Base-by-base conservation (phyloP, 495 filamentous ascomycete genomes). In the Tuber borchii region DNA sequence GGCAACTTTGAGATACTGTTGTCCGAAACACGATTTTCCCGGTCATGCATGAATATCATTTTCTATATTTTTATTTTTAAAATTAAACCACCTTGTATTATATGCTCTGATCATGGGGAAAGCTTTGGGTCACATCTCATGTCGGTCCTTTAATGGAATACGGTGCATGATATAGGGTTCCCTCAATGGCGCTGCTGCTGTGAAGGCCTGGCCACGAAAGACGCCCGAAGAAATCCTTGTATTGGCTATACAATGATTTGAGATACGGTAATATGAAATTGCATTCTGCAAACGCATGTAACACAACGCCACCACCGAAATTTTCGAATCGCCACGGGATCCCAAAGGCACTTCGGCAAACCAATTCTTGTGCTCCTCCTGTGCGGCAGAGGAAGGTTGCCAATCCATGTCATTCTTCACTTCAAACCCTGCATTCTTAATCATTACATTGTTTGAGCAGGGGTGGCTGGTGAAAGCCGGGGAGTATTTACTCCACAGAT, bases 11-110 rank as follows among this genome's bases (percentile, higher is more conserved):
- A 17, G 26, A 65, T 65, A 65, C 26, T 6, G 26, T 31, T 17
- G 56, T 65, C 56, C 56, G 56, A 34, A 65, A 26, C 26, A 65
- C 56, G 12, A 65, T 65, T 65, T 65, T 65, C 56, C 56, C 56
- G 56, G 56, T 34, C 56, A 34, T 17, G 56, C 56, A 65, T 34
- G 56, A 65, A 65, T 34, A 34, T 19, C 26, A 17, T 34, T 65
- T 34, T 19, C 51, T 5, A 34, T 16, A 65, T 16, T 16, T 34
- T 65, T 17, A 34, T 19, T 34, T 65, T 34, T 65, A 26, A 14
- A 65, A 17, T 17, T 17, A 26, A 34, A 31, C 34, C 8, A 34
- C 8, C 12, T 17, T 34, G 14, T 6, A 65, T 16, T 65, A 26
- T 65, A 31, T 34, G 14, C 2, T 19, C 56, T 16, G 26, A 65